These are phyloP conservation scores for Tricholoma matsutake DNA, from an alignment of 768 basidiomycete genomes.

Conservation along the genomic window DNA sequence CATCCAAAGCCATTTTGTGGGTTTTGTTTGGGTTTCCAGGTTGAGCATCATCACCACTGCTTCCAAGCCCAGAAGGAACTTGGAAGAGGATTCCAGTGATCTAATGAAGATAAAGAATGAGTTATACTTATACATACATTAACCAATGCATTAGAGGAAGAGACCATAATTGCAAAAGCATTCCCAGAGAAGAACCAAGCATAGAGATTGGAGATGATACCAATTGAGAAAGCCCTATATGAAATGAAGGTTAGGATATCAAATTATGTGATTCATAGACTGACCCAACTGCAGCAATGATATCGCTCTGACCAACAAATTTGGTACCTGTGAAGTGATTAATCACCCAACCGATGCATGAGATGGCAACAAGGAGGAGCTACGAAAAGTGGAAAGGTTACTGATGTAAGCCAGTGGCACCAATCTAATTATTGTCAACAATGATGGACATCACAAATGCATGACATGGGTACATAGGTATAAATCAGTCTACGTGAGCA, in stretches of 20 bases:
- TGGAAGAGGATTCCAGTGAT: constrained; percentile 84
- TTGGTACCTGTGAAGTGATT: constrained; percentile 66
- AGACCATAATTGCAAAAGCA: constrained; percentile 79
- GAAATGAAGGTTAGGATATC: neutral
- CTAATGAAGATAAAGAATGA: constrained; percentile 19
- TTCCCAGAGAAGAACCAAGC: constrained; percentile 70
- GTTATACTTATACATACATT: neutral
- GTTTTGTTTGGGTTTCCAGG: too few relatives aligned
- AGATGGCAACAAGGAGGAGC: constrained; percentile 50
- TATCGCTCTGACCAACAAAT: constrained; percentile 69
- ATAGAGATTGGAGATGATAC: constrained; percentile 75
- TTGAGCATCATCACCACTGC: too few relatives aligned
- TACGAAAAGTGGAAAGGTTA: neutral
- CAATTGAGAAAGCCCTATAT: constrained; percentile 74
- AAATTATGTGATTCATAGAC: constrained; percentile 10
- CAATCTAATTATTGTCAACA: too few relatives aligned
- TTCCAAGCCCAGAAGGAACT: constrained; percentile 77
- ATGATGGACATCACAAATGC: too few relatives aligned
- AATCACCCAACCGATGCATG: constrained; percentile 72
- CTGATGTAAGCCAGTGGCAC: too few relatives aligned
- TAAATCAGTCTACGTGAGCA: too few relatives aligned
- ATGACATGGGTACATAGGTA: too few relatives aligned
- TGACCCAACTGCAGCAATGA: constrained; percentile 72
- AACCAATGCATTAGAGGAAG: constrained; percentile 12
- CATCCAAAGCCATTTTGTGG: too few relatives aligned